Percentiles rank a stretch among this genome's conserved stretches.
phyloP scores from a whole-genome alignment of 306 rosid genomes.

The Trifolium fragiferum region DNA sequence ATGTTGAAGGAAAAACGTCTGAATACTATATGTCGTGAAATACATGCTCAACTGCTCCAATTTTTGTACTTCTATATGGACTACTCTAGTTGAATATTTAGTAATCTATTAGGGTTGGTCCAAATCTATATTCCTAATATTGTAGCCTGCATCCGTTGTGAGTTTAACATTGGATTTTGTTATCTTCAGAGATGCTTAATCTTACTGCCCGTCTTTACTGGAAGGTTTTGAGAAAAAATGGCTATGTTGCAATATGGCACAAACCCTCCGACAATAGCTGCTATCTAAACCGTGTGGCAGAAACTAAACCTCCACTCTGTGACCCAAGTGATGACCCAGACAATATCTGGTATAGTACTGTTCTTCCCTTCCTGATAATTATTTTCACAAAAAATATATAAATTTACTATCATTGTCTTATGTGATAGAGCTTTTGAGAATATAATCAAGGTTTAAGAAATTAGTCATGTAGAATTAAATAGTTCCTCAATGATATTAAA shows the following conservation, averaged over 20 bases:
- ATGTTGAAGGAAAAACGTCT: slow-evolving; percentile 7
- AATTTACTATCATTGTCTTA: slow-evolving; percentile 27
- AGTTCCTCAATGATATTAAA: slow-evolving; percentile 26
- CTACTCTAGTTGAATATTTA: slow-evolving; percentile 22
- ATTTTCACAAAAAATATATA: slow-evolving; percentile 25
- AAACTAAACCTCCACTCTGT: slow-evolving; percentile 81
- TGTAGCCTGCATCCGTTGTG: slow-evolving; percentile 23
- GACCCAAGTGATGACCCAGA: slow-evolving; percentile 82
- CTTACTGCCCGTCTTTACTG: slow-evolving; percentile 89
- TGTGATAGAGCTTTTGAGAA: slow-evolving; percentile 35
- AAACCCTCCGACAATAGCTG: slow-evolving; percentile 78
- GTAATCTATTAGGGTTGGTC: slow-evolving; percentile 29
- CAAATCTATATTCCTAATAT: slow-evolving; percentile 13
- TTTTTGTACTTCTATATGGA: slow-evolving; percentile 1
- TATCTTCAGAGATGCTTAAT: slow-evolving; percentile 85
- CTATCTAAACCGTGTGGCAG: slow-evolving; percentile 71
- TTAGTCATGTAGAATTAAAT: slow-evolving; percentile 37
- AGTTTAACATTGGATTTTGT: slow-evolving; percentile 32
- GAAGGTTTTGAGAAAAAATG: slow-evolving; percentile 79
- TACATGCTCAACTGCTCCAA: slow-evolving; percentile 21
- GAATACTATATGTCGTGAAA: not conserved
- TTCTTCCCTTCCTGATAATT: slow-evolving; percentile 40
- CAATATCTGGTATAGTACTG: slow-evolving; percentile 73
- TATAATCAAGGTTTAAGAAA: slow-evolving; percentile 5
- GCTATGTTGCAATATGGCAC: slow-evolving; percentile 82